Percentiles rank a stretch among this genome's conserved stretches.
Evolutionary conservation across 2,329 filamentous ascomycete species (phyloP).

Genomic region (Bimuria novae-zelandiae): DNA sequence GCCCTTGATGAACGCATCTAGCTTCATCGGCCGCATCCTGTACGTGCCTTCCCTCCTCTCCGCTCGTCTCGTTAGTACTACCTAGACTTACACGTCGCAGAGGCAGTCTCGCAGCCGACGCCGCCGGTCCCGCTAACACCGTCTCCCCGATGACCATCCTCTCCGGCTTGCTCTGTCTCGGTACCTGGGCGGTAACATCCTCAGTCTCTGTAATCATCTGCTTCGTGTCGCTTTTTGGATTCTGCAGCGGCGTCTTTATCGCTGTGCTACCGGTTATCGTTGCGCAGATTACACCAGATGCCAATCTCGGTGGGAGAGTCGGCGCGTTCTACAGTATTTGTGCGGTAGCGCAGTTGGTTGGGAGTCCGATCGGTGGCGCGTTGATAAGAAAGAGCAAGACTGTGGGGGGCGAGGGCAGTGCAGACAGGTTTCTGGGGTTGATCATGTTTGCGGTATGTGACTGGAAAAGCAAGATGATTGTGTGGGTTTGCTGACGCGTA

Average conservation of each 20-base stretch:
- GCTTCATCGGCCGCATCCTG: constrained; percentile 59
- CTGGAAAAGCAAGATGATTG: no score
- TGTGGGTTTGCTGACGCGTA: background rate
- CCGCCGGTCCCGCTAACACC: constrained; percentile 59
- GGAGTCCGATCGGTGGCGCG: constrained; percentile 68
- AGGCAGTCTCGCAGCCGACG: constrained; percentile 58
- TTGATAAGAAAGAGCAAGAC: constrained; percentile 23
- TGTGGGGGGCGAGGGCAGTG: no score
- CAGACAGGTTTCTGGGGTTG: no score
- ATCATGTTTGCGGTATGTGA: no score
- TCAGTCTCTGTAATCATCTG: constrained; percentile 63
- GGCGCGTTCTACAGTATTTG: constrained; percentile 68
- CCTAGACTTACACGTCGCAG: constrained; percentile 35
- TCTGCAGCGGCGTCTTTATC: constrained; percentile 70
- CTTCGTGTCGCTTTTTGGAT: constrained; percentile 71
- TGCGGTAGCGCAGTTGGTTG: constrained; percentile 68
- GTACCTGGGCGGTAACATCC: constrained; percentile 58
- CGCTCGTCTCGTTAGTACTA: constrained; percentile 27
- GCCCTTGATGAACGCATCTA: constrained; percentile 54
- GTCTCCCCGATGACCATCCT: constrained; percentile 55
- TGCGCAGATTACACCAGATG: constrained; percentile 72
- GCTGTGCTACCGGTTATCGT: constrained; percentile 67
- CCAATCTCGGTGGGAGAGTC: constrained; percentile 71
- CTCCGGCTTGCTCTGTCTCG: constrained; percentile 54
- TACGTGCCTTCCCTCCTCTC: constrained; percentile 55